phyloP scores from a whole-genome alignment of 768 basidiomycete genomes.

The Boletus subcaerulescens region DNA sequence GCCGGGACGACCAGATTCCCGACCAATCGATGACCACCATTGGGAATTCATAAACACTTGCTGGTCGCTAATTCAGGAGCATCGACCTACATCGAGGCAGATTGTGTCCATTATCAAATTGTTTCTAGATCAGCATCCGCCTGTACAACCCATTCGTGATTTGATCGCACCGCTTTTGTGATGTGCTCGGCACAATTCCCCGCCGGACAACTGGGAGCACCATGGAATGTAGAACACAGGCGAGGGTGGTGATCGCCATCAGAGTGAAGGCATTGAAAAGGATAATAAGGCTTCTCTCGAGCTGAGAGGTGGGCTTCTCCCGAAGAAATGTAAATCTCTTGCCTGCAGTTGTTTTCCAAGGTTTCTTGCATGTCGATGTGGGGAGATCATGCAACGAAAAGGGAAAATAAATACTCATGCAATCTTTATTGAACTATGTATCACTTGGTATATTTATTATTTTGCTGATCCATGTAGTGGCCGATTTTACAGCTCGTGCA shows the following conservation, averaged over 20 bases:
- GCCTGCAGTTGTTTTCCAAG: too few relatives aligned
- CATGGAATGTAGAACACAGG: neutral
- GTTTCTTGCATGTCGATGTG: too few relatives aligned
- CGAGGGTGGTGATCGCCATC: neutral
- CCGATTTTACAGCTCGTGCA: too few relatives aligned
- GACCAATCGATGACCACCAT: neutral
- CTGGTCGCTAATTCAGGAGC: neutral
- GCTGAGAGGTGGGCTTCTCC: too few relatives aligned
- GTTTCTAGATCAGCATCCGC: neutral
- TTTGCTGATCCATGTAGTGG: too few relatives aligned
- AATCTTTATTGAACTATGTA: too few relatives aligned
- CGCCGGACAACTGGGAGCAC: too few relatives aligned
- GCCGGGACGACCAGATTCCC: neutral
- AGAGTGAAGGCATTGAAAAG: neutral
- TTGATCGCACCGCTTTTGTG: neutral
- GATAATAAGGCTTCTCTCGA: too few relatives aligned
- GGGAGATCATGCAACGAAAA: too few relatives aligned
- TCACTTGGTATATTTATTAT: too few relatives aligned
- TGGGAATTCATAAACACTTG: constrained; percentile 6
- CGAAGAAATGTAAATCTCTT: too few relatives aligned
- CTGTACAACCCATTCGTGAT: neutral
- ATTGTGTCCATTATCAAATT: neutral
- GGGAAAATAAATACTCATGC: too few relatives aligned
- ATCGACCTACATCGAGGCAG: neutral
- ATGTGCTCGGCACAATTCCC: neutral